Conservation (phyloP, 305 asterid species). For the Rubia tinctorum region DNA sequence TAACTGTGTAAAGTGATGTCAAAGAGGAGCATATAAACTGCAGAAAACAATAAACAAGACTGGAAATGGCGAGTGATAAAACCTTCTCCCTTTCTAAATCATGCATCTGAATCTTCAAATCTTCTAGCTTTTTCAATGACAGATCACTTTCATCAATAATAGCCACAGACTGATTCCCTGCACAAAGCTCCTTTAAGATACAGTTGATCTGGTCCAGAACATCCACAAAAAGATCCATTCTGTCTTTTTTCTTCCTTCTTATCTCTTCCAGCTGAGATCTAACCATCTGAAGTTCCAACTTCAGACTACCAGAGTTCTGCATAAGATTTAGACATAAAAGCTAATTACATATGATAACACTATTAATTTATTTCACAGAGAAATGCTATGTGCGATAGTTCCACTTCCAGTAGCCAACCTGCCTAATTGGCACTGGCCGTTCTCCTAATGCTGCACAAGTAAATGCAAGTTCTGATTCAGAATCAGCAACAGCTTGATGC, state of each 20-base stretch:
- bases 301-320: conserved; percentile 62
- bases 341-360: neutral
- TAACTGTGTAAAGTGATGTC: conserved; percentile 12
- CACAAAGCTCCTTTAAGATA: conserved; percentile 56
- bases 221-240: conserved; percentile 55
- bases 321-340: conserved; percentile 23
- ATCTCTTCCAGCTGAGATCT: conserved; percentile 64
- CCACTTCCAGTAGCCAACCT: conserved; percentile 36
- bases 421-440: conserved; percentile 36
- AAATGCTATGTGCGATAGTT: neutral
- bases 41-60: conserved; percentile 14
- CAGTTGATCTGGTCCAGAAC: conserved; percentile 57
- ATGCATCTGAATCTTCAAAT: conserved; percentile 42
- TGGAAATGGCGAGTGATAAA: neutral
- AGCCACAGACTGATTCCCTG: conserved; percentile 20
- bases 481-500: conserved; percentile 64
- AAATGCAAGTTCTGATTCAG: conserved; percentile 73
- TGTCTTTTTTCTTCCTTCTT: conserved; percentile 54
- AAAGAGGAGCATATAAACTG: conserved; percentile 5
- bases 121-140: conserved; percentile 65
- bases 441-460: conserved; percentile 71
- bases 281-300: conserved; percentile 55
- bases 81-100: conserved; percentile 71
- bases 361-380: neutral
- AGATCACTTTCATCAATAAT: conserved; percentile 61